Conservation (phyloP, 495 filamentous ascomycete species). For the Penicillium crystallinum region DNA sequence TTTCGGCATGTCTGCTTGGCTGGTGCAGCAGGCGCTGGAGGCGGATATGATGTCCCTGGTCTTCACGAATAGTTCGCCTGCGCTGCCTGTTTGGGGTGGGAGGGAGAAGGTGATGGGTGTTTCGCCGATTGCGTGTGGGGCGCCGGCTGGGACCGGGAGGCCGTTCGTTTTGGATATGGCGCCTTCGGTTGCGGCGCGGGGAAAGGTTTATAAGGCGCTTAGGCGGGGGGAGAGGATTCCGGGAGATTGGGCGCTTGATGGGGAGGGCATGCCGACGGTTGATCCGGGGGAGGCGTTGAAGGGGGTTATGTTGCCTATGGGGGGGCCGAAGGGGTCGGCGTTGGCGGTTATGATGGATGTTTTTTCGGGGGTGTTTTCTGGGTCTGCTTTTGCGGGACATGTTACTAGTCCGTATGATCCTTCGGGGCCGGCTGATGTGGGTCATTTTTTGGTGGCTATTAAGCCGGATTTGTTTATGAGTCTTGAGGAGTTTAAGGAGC, state of each 20-base stretch:
- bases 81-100: slow-evolving; percentile 69
- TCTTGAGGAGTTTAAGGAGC: slow-evolving; percentile 58
- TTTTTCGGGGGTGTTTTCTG: slow-evolving; percentile 70
- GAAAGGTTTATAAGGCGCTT: slow-evolving; percentile 71
- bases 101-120: slow-evolving; percentile 65
- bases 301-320: slow-evolving; percentile 77
- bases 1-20: slow-evolving; percentile 75
- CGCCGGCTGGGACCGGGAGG: slow-evolving; percentile 49
- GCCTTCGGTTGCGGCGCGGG: slow-evolving; percentile 64
- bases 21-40: slow-evolving; percentile 69
- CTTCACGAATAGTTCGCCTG: slow-evolving; percentile 74
- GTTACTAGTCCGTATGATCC: slow-evolving; percentile 71
- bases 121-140: slow-evolving; percentile 71
- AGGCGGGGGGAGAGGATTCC: slow-evolving; percentile 71
- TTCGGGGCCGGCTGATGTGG: slow-evolving; percentile 61
- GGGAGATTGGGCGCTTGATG: slow-evolving; percentile 66
- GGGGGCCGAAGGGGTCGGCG: slow-evolving; percentile 69
- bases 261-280: slow-evolving; percentile 60
- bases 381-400: slow-evolving; percentile 64
- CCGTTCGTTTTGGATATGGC: slow-evolving; percentile 79
- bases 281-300: slow-evolving; percentile 61
- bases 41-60: slow-evolving; percentile 69
- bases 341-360: slow-evolving; percentile 81
- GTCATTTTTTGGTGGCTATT: slow-evolving; percentile 70
- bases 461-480: slow-evolving; percentile 74